Conservation (phyloP, 179 eudicot species). For the Carnegiea gigantea region DNA sequence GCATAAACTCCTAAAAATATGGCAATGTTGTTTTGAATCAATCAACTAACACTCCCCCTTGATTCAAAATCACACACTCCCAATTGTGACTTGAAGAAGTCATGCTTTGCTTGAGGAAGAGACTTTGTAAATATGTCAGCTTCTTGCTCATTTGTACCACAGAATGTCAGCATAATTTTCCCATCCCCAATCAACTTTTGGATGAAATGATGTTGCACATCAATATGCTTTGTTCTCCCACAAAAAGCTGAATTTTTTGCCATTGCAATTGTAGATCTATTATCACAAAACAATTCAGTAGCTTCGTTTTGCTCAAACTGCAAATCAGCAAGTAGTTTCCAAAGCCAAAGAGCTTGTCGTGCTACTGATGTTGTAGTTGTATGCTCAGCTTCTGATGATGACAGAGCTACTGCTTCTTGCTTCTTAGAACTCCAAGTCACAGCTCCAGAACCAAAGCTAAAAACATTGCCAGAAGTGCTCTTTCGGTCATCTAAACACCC, state of each 20-base stretch:
- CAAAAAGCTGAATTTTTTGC: background rate
- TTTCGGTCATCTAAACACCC: no score
- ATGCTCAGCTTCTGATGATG: background rate
- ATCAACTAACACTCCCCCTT: background rate
- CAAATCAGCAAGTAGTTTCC: no score
- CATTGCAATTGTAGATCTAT: background rate
- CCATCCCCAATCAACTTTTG: background rate
- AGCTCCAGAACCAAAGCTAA: no score
- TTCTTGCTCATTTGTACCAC: background rate
- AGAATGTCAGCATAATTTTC: background rate
- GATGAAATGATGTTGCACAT: slow-evolving; percentile 4
- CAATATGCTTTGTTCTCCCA: background rate
- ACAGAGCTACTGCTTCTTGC: background rate
- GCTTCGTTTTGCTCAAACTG: background rate
- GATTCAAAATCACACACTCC: background rate
- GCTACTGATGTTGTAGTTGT: background rate
- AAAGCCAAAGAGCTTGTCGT: background rate
- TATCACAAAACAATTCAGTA: background rate
- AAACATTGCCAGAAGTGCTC: no score
- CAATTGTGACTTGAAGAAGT: no score
- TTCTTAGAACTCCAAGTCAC: background rate
- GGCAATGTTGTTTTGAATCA: no score
- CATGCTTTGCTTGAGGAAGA: no score
- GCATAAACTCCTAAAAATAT: no score
- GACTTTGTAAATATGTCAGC: no score